A percentile compares a stretch with the other conserved stretches of the same genome.
Conservation (phyloP, 2,329 filamentous ascomycete species). For the Fonsecaea pugnacius region DNA sequence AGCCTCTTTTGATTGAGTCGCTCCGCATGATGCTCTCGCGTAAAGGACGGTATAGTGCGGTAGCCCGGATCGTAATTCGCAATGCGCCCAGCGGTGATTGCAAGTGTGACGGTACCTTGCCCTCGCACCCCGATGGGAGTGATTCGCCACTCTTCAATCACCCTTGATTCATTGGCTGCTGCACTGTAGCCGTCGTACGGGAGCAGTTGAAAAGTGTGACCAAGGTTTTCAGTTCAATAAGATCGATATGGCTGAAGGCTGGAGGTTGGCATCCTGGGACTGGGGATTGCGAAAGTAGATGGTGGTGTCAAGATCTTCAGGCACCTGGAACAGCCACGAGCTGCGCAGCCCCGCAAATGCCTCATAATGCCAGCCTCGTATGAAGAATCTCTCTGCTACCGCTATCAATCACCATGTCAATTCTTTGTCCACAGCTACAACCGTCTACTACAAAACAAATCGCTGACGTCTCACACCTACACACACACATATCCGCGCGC, state of each 20-base stretch:
- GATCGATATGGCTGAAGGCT: not conserved
- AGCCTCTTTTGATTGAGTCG: not conserved
- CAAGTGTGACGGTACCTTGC: not conserved
- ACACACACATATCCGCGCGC: not conserved
- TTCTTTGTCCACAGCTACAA: not conserved
- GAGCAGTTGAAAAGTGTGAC: not conserved
- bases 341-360: not conserved
- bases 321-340: not conserved
- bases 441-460: not conserved
- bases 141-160: not conserved
- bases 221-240: not conserved
- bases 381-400: no score
- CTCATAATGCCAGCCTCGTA: no score
- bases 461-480: not conserved
- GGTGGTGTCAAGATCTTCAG: not conserved
- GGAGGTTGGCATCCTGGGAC: not conserved
- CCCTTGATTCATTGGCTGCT: not conserved
- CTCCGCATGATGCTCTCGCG: not conserved
- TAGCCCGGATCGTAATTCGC: not conserved
- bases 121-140: not conserved
- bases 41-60: not conserved
- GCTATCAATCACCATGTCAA: not conserved
- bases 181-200: not conserved
- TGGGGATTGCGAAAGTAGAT: not conserved
- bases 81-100: slow-evolving; percentile 1